Evolutionary conservation across 2,329 filamentous ascomycete genomes (phyloP).

Genomic region (Anthostomella pinea): DNA sequence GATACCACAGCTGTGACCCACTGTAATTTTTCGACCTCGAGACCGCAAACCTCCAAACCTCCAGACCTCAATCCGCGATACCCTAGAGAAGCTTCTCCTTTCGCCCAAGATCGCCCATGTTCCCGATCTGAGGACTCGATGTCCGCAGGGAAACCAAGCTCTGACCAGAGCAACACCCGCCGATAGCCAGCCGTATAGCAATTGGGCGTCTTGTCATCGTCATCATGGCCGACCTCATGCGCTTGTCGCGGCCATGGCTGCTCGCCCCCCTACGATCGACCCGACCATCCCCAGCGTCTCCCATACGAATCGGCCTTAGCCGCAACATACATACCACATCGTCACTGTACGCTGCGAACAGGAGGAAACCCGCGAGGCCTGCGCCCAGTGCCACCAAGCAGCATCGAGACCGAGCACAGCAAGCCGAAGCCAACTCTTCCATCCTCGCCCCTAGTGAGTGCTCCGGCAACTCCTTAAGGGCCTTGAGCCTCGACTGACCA

Average conservation of each 20-base stretch:
- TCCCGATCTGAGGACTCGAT: too few relatives aligned
- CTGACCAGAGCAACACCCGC: not conserved
- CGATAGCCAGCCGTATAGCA: not conserved
- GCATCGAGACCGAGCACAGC: not conserved
- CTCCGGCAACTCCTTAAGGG: not conserved
- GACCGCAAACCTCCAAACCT: too few relatives aligned
- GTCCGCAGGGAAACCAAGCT: too few relatives aligned
- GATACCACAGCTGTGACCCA: not conserved
- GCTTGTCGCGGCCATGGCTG: slow-evolving; percentile 18
- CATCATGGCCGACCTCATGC: slow-evolving; percentile 18
- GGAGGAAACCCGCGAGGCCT: too few relatives aligned
- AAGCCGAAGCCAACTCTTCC: slow-evolving; percentile 5
- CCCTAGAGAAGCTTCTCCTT: too few relatives aligned
- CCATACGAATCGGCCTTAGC: slow-evolving; percentile 8
- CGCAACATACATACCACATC: slow-evolving; percentile 15
- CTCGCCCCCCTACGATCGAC: slow-evolving; percentile 2
- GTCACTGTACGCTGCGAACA: slow-evolving; percentile 1
- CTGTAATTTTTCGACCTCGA: too few relatives aligned
- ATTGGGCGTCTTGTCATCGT: not conserved
- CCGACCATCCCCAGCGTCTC: slow-evolving; percentile 1
- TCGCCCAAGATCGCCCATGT: too few relatives aligned
- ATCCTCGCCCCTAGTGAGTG: slow-evolving; percentile 23
- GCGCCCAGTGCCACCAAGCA: not conserved
- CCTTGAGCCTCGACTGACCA: not conserved
- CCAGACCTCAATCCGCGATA: too few relatives aligned